Evolutionary conservation across 2,329 filamentous ascomycete genomes (phyloP), one percentile per base, ranked within the genome.

Genomic region (Waltergamsia citrina): DNA sequence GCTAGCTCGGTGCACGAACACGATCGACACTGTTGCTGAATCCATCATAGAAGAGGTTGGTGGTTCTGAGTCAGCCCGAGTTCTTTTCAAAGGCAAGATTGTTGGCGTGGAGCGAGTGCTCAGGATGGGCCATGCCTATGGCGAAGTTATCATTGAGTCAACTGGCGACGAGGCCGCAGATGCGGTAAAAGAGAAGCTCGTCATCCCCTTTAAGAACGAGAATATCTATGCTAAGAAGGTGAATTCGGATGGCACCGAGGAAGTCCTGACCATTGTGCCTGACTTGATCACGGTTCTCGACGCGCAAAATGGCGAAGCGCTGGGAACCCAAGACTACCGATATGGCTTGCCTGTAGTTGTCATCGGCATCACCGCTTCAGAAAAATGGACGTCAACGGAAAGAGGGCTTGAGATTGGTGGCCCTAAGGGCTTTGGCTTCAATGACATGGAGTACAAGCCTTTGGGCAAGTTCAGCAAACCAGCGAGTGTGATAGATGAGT

Each of bases 161-260:
- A 43, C 53, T 34, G 54, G 58, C 5, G 49, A 52, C 18, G 33
- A 36, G 3, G 35, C 38, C 9, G 18, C 33, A 6, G 29, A 34
- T 3, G 36, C 40, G 21, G 57, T 67, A 49, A 38, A 47, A 28
- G 74, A 74, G 1, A 43, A 53, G 20, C 54, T 81, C 48, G 78
- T 72, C 47, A 77, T 84, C 32, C 78, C 78, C 0, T 83, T 83
- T 60, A 82, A 82, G 56, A 84, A 84, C 51, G 78, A 85, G 48
- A 84, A 83, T 45, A 78, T 84, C 29, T 71, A 70, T n/a, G 78
- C 71, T 1, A 54, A 67, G 29, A 55, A 45, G 33, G 41, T 60
- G 1, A 42, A 46, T 18, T 35, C 54, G 6, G 49, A 49, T 9
- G 43, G 53, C 2, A 19, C 28, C 16, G 49, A 55, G n/a, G 63